Conservation (phyloP, 495 filamentous ascomycete species). For the Penicillium manginii region DNA sequence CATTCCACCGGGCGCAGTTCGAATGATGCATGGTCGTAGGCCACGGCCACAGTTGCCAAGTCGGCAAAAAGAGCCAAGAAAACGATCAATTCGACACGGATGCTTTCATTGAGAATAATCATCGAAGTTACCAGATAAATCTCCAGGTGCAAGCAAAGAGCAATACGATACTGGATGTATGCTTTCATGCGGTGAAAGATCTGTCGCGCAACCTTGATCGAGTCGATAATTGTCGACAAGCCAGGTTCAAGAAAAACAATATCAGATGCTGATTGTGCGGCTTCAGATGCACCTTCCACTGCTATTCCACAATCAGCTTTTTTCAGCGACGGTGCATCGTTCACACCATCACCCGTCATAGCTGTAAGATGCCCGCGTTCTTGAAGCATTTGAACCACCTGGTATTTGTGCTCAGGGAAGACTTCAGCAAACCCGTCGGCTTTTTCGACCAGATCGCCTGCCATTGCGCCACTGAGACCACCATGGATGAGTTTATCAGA, state of each 20-base stretch:
- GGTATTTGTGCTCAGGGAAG: constrained; percentile 97
- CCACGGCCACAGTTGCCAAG: constrained; percentile 73
- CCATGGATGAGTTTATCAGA: constrained; percentile 72
- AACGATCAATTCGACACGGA: constrained; percentile 67
- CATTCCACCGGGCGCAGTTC: constrained; percentile 73
- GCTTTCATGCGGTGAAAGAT: constrained; percentile 83
- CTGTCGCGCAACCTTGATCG: constrained; percentile 74
- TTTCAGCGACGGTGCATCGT: constrained; percentile 94
- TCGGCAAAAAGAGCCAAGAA: constrained; percentile 77
- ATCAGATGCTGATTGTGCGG: constrained; percentile 73
- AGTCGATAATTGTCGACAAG: constrained; percentile 73
- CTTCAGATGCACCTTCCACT: constrained; percentile 74
- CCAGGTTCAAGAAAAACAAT: constrained; percentile 77
- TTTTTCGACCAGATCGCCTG: constrained; percentile 71
- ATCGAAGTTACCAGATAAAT: constrained; percentile 74
- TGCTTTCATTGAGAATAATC: constrained; percentile 74
- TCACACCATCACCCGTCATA: constrained; percentile 98
- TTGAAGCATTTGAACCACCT: constrained; percentile 95
- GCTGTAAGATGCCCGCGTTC: constrained; percentile 95
- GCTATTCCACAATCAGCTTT: constrained; percentile 84
- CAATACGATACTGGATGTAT: constrained; percentile 79
- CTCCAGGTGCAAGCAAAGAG: constrained; percentile 73
- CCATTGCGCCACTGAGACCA: constrained; percentile 68
- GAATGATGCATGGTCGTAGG: constrained; percentile 73
- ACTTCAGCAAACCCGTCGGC: constrained; percentile 83